Percentiles rank a stretch among this genome's conserved stretches.
Conservation (phyloP, 768 basidiomycete species). For the Suillus lakei region DNA sequence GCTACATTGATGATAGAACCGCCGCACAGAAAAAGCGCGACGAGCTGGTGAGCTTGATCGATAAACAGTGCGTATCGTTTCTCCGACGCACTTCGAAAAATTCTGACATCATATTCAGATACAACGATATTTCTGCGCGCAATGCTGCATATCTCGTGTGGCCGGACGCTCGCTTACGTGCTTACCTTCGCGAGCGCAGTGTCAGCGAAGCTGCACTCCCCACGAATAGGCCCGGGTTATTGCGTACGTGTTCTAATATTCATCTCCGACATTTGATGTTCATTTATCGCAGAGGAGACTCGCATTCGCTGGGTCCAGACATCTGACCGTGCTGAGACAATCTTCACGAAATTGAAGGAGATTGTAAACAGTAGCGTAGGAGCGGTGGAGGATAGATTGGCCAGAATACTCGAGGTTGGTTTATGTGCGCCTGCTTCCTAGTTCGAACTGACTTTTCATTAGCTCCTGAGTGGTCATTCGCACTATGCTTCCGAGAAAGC, state of each 20-base stretch:
- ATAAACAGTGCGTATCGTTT: slow-evolving; percentile 58
- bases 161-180: slow-evolving; percentile 92
- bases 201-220: slow-evolving; percentile 73
- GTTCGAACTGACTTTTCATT: background rate
- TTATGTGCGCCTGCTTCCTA: background rate
- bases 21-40: slow-evolving; percentile 72
- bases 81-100: slow-evolving; percentile 1
- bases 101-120: slow-evolving; percentile 41
- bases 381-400: slow-evolving; percentile 79
- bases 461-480: slow-evolving; percentile 47
- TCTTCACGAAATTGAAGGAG: slow-evolving; percentile 67
- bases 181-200: slow-evolving; percentile 81
- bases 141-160: slow-evolving; percentile 79
- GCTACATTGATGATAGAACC: slow-evolving; percentile 55
- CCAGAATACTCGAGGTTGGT: slow-evolving; percentile 43
- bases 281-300: slow-evolving; percentile 59
- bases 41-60: slow-evolving; percentile 73
- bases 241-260: slow-evolving; percentile 52
- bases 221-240: slow-evolving; percentile 69
- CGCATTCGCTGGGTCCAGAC: slow-evolving; percentile 82
- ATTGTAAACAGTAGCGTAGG: slow-evolving; percentile 70
- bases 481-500: slow-evolving; percentile 33
- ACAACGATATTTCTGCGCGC: slow-evolving; percentile 48
- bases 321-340: slow-evolving; percentile 55
- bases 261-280: slow-evolving; percentile 1